Conservation (phyloP, 2,329 filamentous ascomycete species). For the Coniosporium tulheliwenetii region DNA sequence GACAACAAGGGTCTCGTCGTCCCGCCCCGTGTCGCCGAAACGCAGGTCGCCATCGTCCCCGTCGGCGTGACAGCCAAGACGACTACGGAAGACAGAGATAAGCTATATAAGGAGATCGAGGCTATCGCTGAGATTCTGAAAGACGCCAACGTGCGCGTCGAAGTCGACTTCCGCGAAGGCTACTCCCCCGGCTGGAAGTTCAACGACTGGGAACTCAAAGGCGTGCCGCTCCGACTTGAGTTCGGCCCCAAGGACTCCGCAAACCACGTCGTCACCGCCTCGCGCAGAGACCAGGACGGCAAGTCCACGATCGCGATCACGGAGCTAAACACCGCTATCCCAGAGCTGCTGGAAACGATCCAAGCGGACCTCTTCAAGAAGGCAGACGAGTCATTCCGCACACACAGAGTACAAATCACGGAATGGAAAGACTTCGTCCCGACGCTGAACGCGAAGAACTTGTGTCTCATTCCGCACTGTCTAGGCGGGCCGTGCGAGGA, state of each 20-base stretch:
- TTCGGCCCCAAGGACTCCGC: constrained; percentile 91
- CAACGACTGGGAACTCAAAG: constrained; percentile 96
- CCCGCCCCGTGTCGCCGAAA: constrained; percentile 75
- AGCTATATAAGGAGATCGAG: constrained; percentile 62
- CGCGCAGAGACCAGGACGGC: constrained; percentile 68
- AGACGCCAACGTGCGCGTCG: constrained; percentile 58
- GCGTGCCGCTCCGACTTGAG: constrained; percentile 84
- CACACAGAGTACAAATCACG: constrained; percentile 66
- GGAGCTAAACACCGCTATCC: constrained; percentile 52
- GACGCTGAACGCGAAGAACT: constrained; percentile 79
- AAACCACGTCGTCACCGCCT: constrained; percentile 68
- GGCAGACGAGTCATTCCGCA: constrained; percentile 62
- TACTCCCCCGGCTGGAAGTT: constrained; percentile 97
- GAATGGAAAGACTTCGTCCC: constrained; percentile 87
- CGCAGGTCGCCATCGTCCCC: constrained; percentile 76
- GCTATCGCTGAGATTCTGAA: constrained; percentile 53
- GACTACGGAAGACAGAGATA: constrained; percentile 59
- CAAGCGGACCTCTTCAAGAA: constrained; percentile 67
- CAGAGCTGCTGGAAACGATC: constrained; percentile 74
- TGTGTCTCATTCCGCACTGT: constrained; percentile 85
- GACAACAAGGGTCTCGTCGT: constrained; percentile 92
- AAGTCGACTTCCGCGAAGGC: constrained; percentile 73
- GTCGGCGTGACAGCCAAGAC: constrained; percentile 88
- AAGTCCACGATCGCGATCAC: constrained; percentile 68
- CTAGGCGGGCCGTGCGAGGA: constrained; percentile 69